phyloP scores from a whole-genome alignment of 345 rosid genomes.

The Camelina hispida region DNA sequence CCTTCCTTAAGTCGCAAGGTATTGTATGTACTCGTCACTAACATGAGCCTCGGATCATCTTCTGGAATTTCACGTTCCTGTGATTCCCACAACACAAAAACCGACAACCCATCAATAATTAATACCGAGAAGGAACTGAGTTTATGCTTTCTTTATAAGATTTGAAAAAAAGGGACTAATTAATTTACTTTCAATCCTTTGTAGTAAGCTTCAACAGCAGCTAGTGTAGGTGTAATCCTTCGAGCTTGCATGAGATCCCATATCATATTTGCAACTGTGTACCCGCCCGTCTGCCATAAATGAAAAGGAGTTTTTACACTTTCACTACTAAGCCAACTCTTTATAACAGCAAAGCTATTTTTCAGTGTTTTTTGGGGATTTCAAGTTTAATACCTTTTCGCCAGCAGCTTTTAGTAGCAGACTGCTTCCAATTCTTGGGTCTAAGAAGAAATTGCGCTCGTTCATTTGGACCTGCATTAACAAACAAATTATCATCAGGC shows the following conservation, averaged over 20 bases:
- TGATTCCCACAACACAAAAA: constrained; percentile 27
- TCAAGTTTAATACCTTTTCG: constrained; percentile 68
- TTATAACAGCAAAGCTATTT: neutral
- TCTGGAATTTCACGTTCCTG: constrained; percentile 82
- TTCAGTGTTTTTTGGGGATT: neutral
- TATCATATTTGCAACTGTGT: constrained; percentile 76
- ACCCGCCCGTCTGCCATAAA: constrained; percentile 75
- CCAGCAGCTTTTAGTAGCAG: constrained; percentile 85
- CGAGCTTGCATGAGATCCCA: constrained; percentile 95
- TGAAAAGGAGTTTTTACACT: neutral
- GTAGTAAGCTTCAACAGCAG: constrained; percentile 86
- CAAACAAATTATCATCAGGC: constrained; percentile 6
- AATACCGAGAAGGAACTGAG: neutral
- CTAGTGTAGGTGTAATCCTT: constrained; percentile 46
- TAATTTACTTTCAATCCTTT: constrained; percentile 73
- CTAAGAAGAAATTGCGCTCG: constrained; percentile 61
- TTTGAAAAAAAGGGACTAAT: neutral
- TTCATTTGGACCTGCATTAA: constrained; percentile 68
- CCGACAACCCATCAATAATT: constrained; percentile 12
- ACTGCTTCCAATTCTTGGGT: constrained; percentile 62
- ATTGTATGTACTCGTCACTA: constrained; percentile 59
- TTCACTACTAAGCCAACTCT: constrained; percentile 3
- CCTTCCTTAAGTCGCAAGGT: constrained; percentile 53
- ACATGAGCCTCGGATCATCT: constrained; percentile 72
- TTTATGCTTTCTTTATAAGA: constrained; percentile 1